These are phyloP conservation scores for Diaporthe amygdali DNA, from an alignment of 2,329 filamentous ascomycete genomes.

Conservation along the genomic window DNA sequence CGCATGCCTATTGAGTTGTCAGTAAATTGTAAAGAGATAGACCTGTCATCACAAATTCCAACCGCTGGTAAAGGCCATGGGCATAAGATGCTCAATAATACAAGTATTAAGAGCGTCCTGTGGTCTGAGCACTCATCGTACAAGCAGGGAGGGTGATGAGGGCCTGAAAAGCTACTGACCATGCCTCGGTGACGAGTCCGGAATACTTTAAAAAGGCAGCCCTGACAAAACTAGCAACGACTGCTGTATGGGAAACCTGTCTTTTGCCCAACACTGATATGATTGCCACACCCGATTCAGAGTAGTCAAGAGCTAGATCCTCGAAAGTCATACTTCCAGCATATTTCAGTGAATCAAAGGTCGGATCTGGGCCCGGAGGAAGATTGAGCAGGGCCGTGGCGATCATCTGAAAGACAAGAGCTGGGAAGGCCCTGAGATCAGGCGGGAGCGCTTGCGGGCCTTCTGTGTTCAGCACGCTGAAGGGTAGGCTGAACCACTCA, in stretches of 20 bases:
- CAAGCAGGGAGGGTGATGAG: neutral
- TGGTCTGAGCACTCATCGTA: neutral
- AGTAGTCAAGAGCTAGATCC: constrained; percentile 65
- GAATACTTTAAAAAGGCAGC: constrained; percentile 64
- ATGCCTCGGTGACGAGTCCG: constrained; percentile 61
- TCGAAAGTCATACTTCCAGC: constrained; percentile 64
- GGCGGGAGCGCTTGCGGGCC: constrained; percentile 56
- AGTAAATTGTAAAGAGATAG: constrained; percentile 26
- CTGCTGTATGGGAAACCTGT: constrained; percentile 59
- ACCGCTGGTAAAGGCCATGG: neutral
- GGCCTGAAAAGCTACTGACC: neutral
- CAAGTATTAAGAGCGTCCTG: neutral
- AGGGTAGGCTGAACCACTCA: constrained; percentile 61
- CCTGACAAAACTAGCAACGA: constrained; percentile 62
- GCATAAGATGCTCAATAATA: neutral
- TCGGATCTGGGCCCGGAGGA: constrained; percentile 50
- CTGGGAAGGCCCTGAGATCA: constrained; percentile 62
- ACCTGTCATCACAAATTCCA: neutral
- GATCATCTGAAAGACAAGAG: constrained; percentile 63
- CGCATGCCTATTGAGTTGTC: constrained; percentile 41
- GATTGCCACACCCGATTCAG: constrained; percentile 60
- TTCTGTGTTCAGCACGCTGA: constrained; percentile 52
- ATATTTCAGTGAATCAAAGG: constrained; percentile 63
- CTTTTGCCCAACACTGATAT: constrained; percentile 61
- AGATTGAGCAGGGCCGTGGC: constrained; percentile 60